Evolutionary conservation across 1,284 basidiomycete genomes (phyloP).

Genomic region (Fomitopsis betulina): DNA sequence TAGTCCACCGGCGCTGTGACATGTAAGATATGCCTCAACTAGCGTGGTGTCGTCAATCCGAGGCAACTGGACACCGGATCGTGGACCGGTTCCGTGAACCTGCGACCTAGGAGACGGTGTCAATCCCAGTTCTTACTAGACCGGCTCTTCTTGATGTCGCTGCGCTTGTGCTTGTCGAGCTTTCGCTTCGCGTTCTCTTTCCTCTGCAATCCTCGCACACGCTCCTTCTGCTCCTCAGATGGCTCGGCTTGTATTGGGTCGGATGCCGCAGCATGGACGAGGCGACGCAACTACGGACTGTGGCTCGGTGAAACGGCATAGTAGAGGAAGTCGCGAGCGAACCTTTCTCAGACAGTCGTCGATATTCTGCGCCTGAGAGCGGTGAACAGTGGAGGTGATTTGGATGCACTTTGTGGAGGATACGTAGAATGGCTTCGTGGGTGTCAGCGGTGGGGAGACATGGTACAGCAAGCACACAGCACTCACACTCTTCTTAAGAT

Average conservation of each 20-base stretch:
- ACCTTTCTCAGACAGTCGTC: constrained; percentile 70
- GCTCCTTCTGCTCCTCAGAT: constrained; percentile 48
- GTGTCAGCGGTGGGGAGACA: neutral
- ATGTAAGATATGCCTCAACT: no score
- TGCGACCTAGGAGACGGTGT: neutral
- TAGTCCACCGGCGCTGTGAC: no score
- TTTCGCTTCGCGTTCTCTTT: constrained; percentile 42
- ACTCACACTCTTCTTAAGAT: constrained; percentile 45
- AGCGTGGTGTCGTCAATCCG: no score
- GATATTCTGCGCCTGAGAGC: constrained; percentile 74
- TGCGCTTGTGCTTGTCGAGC: constrained; percentile 48
- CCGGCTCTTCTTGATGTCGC: constrained; percentile 37
- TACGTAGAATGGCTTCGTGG: constrained; percentile 57
- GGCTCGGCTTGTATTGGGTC: constrained; percentile 49
- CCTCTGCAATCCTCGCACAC: constrained; percentile 42
- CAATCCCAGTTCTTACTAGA: constrained; percentile 19
- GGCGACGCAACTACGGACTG: constrained; percentile 45
- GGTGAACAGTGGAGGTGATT: constrained; percentile 59
- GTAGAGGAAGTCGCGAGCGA: constrained; percentile 12
- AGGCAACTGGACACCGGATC: neutral
- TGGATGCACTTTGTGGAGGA: constrained; percentile 60
- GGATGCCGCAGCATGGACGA: constrained; percentile 46
- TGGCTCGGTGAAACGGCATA: neutral
- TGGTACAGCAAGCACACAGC: neutral
- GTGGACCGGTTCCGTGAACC: neutral